Conservation (phyloP, 2,329 filamentous ascomycete genomes). For the Pseudopyricularia javanii region DNA sequence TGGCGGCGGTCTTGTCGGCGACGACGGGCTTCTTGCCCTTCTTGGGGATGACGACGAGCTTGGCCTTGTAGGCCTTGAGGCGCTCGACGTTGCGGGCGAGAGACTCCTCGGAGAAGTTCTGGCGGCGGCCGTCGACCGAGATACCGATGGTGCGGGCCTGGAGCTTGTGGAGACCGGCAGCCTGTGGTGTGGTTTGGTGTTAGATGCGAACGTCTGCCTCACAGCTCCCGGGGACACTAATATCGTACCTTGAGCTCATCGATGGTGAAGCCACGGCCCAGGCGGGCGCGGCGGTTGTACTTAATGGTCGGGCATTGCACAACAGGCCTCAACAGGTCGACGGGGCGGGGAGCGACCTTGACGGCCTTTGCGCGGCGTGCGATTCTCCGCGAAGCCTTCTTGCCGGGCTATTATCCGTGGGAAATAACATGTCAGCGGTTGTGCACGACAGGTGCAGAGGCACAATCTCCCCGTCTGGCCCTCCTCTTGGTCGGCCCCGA, state of each 20-base stretch:
- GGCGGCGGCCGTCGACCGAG: slow-evolving; percentile 87
- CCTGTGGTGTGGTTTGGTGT: not conserved
- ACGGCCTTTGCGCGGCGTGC: slow-evolving; percentile 92
- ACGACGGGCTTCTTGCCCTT: slow-evolving; percentile 89
- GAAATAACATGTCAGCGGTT: slow-evolving; percentile 15
- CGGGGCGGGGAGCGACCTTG: slow-evolving; percentile 85
- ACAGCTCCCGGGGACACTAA: no score
- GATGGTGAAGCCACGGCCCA: slow-evolving; percentile 95
- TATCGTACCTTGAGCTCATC: slow-evolving; percentile 86
- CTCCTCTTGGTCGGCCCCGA: not conserved
- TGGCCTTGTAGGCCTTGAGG: slow-evolving; percentile 94
- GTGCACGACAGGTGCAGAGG: slow-evolving; percentile 6
- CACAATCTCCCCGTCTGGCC: not conserved
- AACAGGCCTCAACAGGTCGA: slow-evolving; percentile 92
- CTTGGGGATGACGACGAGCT: slow-evolving; percentile 95
- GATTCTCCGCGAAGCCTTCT: slow-evolving; percentile 86
- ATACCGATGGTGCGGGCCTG: slow-evolving; percentile 95
- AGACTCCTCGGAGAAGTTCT: slow-evolving; percentile 94
- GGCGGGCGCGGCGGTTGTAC: slow-evolving; percentile 97
- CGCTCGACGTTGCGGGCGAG: slow-evolving; percentile 91
- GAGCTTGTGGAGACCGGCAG: slow-evolving; percentile 20
- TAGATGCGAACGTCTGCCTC: not conserved
- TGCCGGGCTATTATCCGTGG: slow-evolving; percentile 59
- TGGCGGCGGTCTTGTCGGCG: slow-evolving; percentile 63
- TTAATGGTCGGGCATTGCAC: slow-evolving; percentile 97